Percentiles rank a stretch among this genome's conserved stretches.
These are phyloP conservation scores for Paratrimastix pyriformis DNA, from an alignment of 78 protist genomes.

Conservation along the genomic window DNA sequence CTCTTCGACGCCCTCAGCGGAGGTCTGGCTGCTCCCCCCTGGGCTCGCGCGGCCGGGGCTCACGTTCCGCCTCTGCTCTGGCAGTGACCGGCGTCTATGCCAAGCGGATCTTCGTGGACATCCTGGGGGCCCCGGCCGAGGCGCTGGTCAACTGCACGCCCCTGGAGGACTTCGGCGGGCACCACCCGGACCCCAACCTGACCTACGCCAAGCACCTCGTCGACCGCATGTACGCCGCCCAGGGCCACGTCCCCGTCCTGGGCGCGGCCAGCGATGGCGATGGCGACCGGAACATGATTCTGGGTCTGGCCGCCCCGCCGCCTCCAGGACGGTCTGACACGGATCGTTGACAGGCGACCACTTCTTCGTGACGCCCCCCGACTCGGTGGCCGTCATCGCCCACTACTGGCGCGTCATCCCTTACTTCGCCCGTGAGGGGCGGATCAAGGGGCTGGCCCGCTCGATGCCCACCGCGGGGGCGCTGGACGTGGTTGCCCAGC, in stretches of 20 bases:
- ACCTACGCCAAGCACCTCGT: slow-evolving; percentile 86
- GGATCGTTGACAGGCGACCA: slow-evolving; percentile 19
- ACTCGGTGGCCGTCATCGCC: slow-evolving; percentile 87
- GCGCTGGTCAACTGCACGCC: slow-evolving; percentile 50
- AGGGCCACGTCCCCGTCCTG: slow-evolving; percentile 37
- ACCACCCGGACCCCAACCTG: slow-evolving; percentile 95
- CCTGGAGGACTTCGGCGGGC: slow-evolving; percentile 82
- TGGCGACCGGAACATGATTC: slow-evolving; percentile 93
- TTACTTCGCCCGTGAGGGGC: slow-evolving; percentile 20
- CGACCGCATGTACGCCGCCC: slow-evolving; percentile 44
- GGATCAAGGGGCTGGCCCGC: slow-evolving; percentile 79
- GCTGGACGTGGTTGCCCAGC: slow-evolving; percentile 13
- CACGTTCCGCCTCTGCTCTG: background rate
- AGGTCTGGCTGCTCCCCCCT: background rate
- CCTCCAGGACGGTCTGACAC: background rate
- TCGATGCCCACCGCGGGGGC: slow-evolving; percentile 88
- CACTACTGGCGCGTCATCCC: slow-evolving; percentile 38
- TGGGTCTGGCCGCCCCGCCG: slow-evolving; percentile 25
- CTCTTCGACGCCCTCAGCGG: slow-evolving; percentile 80
- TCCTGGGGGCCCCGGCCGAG: slow-evolving; percentile 63
- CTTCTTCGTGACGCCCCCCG: slow-evolving; percentile 90
- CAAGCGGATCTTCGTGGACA: slow-evolving; percentile 54
- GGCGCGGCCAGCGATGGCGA: slow-evolving; percentile 96
- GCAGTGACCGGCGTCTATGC: slow-evolving; percentile 85
- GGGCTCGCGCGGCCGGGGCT: no score